Percentiles rank a stretch among this genome's conserved stretches.
Evolutionary conservation across 2,329 filamentous ascomycete species (phyloP).

Genomic region (Blastomyces emzantsi): DNA sequence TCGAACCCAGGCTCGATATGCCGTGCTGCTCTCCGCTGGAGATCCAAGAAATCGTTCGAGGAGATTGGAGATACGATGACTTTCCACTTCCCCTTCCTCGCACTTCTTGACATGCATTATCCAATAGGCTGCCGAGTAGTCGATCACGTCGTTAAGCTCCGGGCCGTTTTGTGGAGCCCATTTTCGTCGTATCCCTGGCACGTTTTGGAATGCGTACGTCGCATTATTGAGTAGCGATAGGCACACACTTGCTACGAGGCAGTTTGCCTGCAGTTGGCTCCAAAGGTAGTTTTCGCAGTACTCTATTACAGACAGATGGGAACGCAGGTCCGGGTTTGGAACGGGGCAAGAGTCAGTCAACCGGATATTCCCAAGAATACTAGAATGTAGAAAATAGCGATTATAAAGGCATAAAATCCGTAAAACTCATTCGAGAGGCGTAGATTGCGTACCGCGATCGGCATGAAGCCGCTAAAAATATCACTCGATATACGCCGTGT

Average conservation of each 20-base stretch:
- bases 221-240: background rate
- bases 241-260: background rate
- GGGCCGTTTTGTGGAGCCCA: background rate
- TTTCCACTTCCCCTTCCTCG: background rate
- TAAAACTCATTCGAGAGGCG: background rate
- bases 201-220: background rate
- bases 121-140: background rate
- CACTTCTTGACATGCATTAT: background rate
- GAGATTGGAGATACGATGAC: background rate
- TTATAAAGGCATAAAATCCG: background rate
- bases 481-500: background rate
- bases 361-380: background rate
- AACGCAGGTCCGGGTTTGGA: background rate
- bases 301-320: background rate
- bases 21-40: background rate
- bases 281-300: background rate
- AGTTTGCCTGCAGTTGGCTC: background rate
- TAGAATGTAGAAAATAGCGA: background rate
- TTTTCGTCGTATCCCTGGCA: too few species aligned
- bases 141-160: background rate
- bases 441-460: background rate
- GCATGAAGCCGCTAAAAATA: background rate
- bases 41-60: background rate
- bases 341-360: too few species aligned
- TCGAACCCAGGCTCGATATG: background rate